Evolutionary conservation across 164 flowering plant species (phyloP).

Genomic region (Liriodendron chinense): DNA sequence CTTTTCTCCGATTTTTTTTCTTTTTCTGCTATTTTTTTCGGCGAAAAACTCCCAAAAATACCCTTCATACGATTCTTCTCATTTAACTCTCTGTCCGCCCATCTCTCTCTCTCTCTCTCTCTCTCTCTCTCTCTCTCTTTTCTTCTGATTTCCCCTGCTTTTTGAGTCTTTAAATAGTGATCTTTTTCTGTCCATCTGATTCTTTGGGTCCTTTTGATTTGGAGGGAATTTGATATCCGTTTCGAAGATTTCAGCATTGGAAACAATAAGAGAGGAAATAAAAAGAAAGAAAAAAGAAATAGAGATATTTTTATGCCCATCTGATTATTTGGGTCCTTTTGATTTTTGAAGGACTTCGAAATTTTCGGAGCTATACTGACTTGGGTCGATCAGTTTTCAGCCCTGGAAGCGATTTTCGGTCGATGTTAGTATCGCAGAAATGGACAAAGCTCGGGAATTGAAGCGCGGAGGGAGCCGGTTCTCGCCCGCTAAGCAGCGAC

Average conservation of each 20-base stretch:
- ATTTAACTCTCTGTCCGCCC: slow-evolving; percentile 5
- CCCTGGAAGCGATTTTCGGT: slow-evolving; percentile 14
- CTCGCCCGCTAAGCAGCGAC: slow-evolving; percentile 23
- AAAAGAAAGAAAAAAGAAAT: background rate
- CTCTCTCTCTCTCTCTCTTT: background rate
- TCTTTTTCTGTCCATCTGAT: slow-evolving; percentile 7
- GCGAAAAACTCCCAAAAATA: slow-evolving; percentile 10
- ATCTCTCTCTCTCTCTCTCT: slow-evolving; percentile 6
- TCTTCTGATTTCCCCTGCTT: slow-evolving; percentile 13
- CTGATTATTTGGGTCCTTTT: slow-evolving; percentile 10
- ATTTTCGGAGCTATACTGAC: background rate
- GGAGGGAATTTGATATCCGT: background rate
- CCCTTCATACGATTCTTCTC: slow-evolving; percentile 9
- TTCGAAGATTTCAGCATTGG: too few relatives aligned
- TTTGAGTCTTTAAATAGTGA: background rate
- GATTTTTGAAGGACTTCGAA: slow-evolving; percentile 2
- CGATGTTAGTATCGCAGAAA: slow-evolving; percentile 27
- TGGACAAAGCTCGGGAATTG: slow-evolving; percentile 50
- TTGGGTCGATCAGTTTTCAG: slow-evolving; percentile 7
- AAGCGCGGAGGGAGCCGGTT: slow-evolving; percentile 36
- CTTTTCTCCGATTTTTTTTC: slow-evolving; percentile 25
- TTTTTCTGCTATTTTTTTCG: slow-evolving; percentile 23
- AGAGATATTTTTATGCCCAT: background rate
- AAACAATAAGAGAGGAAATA: background rate
- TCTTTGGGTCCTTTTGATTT: slow-evolving; percentile 1